Conservation (phyloP, 2,329 filamentous ascomycete genomes). For the Orbilia brochopaga region DNA sequence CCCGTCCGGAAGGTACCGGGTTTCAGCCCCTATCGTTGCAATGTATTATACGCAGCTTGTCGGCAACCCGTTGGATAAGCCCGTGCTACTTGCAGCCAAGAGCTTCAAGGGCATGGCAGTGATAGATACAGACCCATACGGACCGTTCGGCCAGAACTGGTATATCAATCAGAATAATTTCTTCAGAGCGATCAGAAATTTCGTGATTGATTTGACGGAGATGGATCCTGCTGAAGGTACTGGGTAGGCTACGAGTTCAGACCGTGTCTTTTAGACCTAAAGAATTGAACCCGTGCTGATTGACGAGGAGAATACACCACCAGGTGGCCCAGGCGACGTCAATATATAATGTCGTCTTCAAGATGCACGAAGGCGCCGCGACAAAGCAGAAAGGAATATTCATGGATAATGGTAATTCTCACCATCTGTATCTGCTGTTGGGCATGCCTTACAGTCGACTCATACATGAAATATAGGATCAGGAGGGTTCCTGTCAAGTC, state of each 20-base stretch:
- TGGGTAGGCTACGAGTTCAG: slow-evolving; percentile 48
- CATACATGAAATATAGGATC: slow-evolving; percentile 59
- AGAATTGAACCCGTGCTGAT: slow-evolving; percentile 60
- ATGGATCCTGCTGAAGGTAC: slow-evolving; percentile 65
- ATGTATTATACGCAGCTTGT: slow-evolving; percentile 94
- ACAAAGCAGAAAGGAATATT: slow-evolving; percentile 64
- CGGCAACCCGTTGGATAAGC: slow-evolving; percentile 66
- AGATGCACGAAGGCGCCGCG: slow-evolving; percentile 53
- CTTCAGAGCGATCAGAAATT: slow-evolving; percentile 81
- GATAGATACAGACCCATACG: slow-evolving; percentile 88
- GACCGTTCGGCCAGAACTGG: slow-evolving; percentile 76
- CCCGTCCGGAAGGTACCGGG: slow-evolving; percentile 81
- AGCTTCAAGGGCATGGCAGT: slow-evolving; percentile 84
- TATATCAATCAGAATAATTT: slow-evolving; percentile 84
- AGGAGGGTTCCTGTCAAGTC: slow-evolving; percentile 80
- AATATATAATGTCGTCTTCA: slow-evolving; percentile 67
- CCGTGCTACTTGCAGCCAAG: slow-evolving; percentile 75
- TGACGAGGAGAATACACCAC: slow-evolving; percentile 67
- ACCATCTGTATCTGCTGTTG: not conserved
- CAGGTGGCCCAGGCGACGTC: slow-evolving; percentile 70
- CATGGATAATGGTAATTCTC: slow-evolving; percentile 65
- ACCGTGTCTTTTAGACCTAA: not conserved
- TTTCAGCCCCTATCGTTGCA: slow-evolving; percentile 79
- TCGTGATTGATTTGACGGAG: slow-evolving; percentile 75
- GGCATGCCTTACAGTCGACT: not conserved